Conservation (phyloP, 345 rosid species). For the Pseudoturritis turrita region DNA sequence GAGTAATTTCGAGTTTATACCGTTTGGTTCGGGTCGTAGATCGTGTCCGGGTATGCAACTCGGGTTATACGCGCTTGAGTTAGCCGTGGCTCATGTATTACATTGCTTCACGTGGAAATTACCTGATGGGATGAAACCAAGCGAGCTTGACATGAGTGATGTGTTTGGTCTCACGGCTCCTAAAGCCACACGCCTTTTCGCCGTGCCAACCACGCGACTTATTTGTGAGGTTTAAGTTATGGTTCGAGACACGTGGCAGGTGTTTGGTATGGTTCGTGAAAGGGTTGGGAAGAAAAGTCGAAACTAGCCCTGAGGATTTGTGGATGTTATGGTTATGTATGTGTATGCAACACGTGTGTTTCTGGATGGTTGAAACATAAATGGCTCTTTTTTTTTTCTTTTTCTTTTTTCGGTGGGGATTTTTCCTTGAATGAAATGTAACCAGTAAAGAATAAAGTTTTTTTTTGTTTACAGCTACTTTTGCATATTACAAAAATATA, state of each 20-base stretch:
- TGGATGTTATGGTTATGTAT: neutral
- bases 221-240: constrained; percentile 41
- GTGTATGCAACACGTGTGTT: constrained; percentile 4
- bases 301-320: neutral
- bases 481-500: neutral
- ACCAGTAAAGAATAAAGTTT: neutral
- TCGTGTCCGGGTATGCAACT: constrained; percentile 99
- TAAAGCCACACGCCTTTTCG: constrained; percentile 63
- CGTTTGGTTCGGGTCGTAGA: constrained; percentile 96
- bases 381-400: neutral
- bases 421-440: constrained; percentile 20
- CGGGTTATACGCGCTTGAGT: constrained; percentile 75
- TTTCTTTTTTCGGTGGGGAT: neutral
- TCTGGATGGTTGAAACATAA: neutral
- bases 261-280: constrained; percentile 12
- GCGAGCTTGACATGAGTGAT: constrained; percentile 78
- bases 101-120: constrained; percentile 91
- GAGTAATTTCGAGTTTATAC: constrained; percentile 81
- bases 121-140: constrained; percentile 92
- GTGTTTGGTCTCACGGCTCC: constrained; percentile 96
- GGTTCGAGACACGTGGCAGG: neutral
- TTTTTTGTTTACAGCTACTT: neutral
- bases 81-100: constrained; percentile 75
- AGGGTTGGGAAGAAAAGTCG: neutral
- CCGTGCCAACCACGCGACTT: constrained; percentile 60